phyloP scores from a whole-genome alignment of 2,329 filamentous ascomycete genomes.

The Trichophyton schoenleinii region DNA sequence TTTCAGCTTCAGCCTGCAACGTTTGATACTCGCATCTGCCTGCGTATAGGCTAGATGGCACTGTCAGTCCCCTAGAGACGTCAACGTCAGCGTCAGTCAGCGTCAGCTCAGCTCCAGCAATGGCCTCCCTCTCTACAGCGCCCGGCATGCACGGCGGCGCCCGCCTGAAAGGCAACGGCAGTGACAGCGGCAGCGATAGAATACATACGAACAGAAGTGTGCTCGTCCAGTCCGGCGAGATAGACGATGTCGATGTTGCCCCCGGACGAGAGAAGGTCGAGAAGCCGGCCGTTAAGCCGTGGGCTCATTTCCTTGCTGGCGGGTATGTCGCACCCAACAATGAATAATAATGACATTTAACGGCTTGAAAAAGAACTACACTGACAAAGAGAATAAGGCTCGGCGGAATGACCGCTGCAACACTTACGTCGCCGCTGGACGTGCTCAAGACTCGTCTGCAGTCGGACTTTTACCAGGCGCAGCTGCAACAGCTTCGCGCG shows the following conservation, averaged over 20 bases:
- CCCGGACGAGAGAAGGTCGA: conserved; percentile 14
- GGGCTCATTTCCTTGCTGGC: conserved; percentile 85
- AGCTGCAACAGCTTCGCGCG: conserved; percentile 38
- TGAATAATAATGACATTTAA: conserved; percentile 8
- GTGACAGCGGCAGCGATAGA: background rate
- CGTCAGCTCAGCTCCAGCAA: background rate
- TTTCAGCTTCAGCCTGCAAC: too few species aligned
- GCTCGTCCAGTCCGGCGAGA: conserved; percentile 26
- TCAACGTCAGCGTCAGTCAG: background rate
- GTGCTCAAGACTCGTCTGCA: conserved; percentile 88
- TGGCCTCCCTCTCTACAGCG: background rate
- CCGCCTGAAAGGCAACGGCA: background rate
- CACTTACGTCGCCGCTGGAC: conserved; percentile 87
- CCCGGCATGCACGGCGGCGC: background rate
- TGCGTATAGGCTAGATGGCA: too few species aligned
- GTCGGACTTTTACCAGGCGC: conserved; percentile 84
- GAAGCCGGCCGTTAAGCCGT: conserved; percentile 49
- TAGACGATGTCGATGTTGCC: conserved; percentile 23
- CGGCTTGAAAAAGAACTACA: conserved; percentile 1
- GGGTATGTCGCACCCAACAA: conserved; percentile 47
- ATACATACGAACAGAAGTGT: conserved; percentile 9
- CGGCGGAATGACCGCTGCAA: conserved; percentile 81
- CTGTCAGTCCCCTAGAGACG: too few species aligned
- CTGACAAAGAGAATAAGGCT: conserved; percentile 40
- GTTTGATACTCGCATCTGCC: too few species aligned